These are phyloP conservation scores for Pyrenophora tritici-repentis DNA, from an alignment of 2,329 filamentous ascomycete genomes.

Conservation along the genomic window DNA sequence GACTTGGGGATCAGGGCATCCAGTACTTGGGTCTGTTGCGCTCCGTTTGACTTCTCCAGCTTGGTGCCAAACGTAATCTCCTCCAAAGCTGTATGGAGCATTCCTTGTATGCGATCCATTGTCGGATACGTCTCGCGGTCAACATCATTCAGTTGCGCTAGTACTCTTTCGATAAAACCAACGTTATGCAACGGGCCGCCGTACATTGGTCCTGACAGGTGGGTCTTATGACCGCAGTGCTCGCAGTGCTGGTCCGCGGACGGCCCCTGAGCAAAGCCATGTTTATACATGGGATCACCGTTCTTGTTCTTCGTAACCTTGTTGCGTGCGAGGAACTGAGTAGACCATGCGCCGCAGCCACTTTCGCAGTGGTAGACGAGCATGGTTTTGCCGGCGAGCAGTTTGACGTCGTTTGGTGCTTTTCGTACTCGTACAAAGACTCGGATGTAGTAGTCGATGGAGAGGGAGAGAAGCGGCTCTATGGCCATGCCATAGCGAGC, in stretches of 20 bases:
- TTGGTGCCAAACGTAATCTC: conserved; percentile 57
- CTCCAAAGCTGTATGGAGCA: conserved; percentile 86
- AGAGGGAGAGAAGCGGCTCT: conserved; percentile 88
- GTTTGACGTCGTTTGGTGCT: conserved; percentile 85
- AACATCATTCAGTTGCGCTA: conserved; percentile 71
- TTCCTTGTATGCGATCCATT: conserved; percentile 79
- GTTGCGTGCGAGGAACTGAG: conserved; percentile 76
- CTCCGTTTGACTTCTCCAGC: conserved; percentile 20
- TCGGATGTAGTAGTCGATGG: conserved; percentile 93
- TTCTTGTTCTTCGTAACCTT: conserved; percentile 71
- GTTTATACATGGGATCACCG: conserved; percentile 72
- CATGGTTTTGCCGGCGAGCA: conserved; percentile 90
- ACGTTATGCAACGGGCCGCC: conserved; percentile 84
- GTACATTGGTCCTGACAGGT: conserved; percentile 93
- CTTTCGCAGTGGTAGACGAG: conserved; percentile 86
- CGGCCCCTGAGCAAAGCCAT: conserved; percentile 74
- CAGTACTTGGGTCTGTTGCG: conserved; percentile 28
- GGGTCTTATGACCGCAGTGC: conserved; percentile 85
- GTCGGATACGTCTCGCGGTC: conserved; percentile 78
- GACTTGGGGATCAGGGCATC: conserved; percentile 48
- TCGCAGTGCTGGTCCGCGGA: conserved; percentile 69
- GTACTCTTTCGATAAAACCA: conserved; percentile 78
- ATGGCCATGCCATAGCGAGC: conserved; percentile 85
- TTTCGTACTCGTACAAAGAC: conserved; percentile 83
- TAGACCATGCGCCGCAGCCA: conserved; percentile 91